These are phyloP conservation scores for Syzygium aromaticum DNA, from an alignment of 345 rosid genomes.

Conservation along the genomic window DNA sequence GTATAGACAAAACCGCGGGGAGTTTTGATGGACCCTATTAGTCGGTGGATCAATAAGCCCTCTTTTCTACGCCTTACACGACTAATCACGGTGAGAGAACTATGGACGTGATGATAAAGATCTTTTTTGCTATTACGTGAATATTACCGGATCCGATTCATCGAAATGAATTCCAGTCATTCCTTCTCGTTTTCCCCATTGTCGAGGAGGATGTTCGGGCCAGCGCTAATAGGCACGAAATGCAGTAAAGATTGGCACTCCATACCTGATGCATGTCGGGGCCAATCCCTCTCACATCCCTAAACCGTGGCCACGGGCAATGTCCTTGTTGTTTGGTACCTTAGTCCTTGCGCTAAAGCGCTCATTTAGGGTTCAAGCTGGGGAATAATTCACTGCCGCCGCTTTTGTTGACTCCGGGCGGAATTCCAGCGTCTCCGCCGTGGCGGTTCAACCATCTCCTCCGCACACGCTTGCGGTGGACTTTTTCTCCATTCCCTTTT, in stretches of 20 bases:
- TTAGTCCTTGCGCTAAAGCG: neutral
- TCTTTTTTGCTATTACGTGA: neutral
- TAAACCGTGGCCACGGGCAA: neutral
- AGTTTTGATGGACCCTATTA: neutral
- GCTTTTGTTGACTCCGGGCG: neutral
- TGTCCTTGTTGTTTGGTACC: neutral
- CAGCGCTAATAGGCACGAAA: neutral
- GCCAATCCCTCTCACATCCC: neutral
- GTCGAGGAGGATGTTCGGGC: neutral
- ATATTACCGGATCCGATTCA: neutral
- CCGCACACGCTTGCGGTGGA: neutral
- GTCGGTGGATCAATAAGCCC: neutral
- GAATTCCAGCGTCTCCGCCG: neutral
- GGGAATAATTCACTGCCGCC: neutral
- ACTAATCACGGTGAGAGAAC: neutral
- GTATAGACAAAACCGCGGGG: neutral
- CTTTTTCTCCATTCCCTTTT: neutral
- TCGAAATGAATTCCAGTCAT: neutral
- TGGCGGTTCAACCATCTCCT: neutral
- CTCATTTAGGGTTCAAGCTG: neutral
- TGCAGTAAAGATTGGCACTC: neutral
- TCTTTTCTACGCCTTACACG: neutral
- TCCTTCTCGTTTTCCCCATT: neutral
- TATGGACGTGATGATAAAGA: neutral
- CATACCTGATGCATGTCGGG: neutral